These are phyloP conservation scores for Tephrocybe rancida DNA, from an alignment of 768 basidiomycete genomes.

Conservation along the genomic window DNA sequence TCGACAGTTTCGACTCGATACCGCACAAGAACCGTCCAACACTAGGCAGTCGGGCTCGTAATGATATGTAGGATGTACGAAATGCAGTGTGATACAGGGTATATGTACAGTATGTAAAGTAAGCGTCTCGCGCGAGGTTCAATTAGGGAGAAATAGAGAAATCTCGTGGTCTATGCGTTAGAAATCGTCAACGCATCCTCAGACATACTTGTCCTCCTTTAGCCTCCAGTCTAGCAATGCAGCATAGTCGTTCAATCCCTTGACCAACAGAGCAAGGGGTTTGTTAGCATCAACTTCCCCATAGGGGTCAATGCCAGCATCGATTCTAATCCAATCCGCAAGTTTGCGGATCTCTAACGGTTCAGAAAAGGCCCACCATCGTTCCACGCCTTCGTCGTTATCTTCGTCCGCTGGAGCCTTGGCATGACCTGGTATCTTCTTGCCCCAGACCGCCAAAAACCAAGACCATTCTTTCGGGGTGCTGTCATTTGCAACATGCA, in stretches of 20 bases:
- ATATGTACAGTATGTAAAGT: not conserved
- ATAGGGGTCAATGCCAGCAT: constrained; percentile 39
- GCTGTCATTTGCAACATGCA: constrained; percentile 40
- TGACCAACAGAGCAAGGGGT: constrained; percentile 39
- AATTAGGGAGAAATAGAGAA: too few relatives aligned
- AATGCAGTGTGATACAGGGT: not conserved
- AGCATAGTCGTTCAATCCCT: constrained; percentile 60
- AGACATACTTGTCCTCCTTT: constrained; percentile 37
- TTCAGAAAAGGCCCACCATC: constrained; percentile 81
- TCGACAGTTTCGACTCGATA: constrained; percentile 31
- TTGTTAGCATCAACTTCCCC: constrained; percentile 24
- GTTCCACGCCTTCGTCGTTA: constrained; percentile 40
- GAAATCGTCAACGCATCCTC: not conserved
- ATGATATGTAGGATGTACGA: not conserved
- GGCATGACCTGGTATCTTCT: constrained; percentile 35
- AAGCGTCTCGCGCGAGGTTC: not conserved
- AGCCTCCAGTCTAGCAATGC: constrained; percentile 61
- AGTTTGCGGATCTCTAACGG: constrained; percentile 65
- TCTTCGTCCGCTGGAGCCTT: constrained; percentile 4
- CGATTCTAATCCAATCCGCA: constrained; percentile 64
- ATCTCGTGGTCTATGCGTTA: not conserved
- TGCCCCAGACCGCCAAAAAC: constrained; percentile 80
- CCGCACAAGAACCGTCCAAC: not conserved
- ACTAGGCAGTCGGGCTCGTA: not conserved
- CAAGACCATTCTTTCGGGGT: constrained; percentile 67